phyloP scores from a whole-genome alignment of 2,329 filamentous ascomycete species.

The Tolypocladium tundrense region DNA sequence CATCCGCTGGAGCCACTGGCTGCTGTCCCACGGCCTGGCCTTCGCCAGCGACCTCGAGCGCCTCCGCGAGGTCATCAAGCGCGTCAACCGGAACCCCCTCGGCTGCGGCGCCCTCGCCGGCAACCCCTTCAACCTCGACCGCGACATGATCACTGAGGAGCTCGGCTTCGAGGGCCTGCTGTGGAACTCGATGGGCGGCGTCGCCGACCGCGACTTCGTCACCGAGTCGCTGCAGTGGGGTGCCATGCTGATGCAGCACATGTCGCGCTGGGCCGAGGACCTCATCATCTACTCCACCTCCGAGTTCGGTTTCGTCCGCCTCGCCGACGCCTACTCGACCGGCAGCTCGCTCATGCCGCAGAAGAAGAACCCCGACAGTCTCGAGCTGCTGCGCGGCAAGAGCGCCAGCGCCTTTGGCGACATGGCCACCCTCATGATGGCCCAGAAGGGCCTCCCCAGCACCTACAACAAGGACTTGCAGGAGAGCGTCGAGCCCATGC shows the following conservation, averaged over 20 bases:
- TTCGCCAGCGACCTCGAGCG: conserved; percentile 70
- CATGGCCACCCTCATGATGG: conserved; percentile 68
- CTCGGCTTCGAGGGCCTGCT: conserved; percentile 68
- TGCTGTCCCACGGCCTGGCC: conserved; percentile 62
- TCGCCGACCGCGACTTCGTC: conserved; percentile 73
- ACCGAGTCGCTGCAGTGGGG: conserved; percentile 75
- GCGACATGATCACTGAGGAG: conserved; percentile 31
- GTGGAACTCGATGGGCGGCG: conserved; percentile 68
- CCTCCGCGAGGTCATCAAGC: conserved; percentile 58
- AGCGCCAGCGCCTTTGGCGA: conserved; percentile 67
- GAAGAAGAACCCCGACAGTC: conserved; percentile 55
- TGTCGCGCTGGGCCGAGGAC: conserved; percentile 75
- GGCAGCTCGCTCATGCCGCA: conserved; percentile 71
- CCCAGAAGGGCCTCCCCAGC: conserved; percentile 59
- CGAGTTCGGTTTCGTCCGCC: conserved; percentile 65
- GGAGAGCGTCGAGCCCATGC: conserved; percentile 75
- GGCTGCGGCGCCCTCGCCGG: conserved; percentile 71
- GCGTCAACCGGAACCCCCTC: conserved; percentile 65
- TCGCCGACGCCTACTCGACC: conserved; percentile 73
- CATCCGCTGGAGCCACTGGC: conserved; percentile 73
- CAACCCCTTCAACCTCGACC: conserved; percentile 66
- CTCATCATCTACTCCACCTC: conserved; percentile 71
- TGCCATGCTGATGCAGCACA: conserved; percentile 66
- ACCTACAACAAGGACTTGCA: conserved; percentile 93
- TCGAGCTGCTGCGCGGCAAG: conserved; percentile 65